Percentiles rank a stretch among this genome's conserved stretches.
phyloP scores from a whole-genome alignment of 2,329 filamentous ascomycete species.

The Nannizzia gypsea region DNA sequence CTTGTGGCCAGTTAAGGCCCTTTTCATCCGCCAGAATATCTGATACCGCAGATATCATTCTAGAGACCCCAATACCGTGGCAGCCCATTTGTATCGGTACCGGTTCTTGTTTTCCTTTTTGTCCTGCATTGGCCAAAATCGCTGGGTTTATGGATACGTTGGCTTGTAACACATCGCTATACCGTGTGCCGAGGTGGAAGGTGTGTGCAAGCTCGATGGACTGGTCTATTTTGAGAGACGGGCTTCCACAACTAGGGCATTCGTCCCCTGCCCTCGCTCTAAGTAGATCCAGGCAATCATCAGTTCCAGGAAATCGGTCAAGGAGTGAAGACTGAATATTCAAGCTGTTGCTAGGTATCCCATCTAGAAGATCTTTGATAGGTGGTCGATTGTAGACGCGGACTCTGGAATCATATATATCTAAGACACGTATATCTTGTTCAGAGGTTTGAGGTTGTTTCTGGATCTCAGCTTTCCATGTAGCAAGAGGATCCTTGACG shows the following conservation, averaged over 20 bases:
- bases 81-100: conserved; percentile 83
- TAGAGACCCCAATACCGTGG: conserved; percentile 85
- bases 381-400: conserved; percentile 30
- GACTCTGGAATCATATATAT: conserved; percentile 32
- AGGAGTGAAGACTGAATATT: conserved; percentile 25
- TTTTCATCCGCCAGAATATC: conserved; percentile 58
- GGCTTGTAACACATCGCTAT: conserved; percentile 63
- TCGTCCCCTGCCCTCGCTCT: conserved; percentile 54
- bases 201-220: conserved; percentile 91
- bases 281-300: conserved; percentile 49
- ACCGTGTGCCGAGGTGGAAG: conserved; percentile 83
- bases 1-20: conserved; percentile 78
- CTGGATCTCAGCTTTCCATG: conserved; percentile 35
- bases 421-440: conserved; percentile 20
- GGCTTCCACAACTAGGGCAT: conserved; percentile 59
- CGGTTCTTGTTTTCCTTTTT: neutral
- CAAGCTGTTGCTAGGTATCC: conserved; percentile 14
- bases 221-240: conserved; percentile 52
- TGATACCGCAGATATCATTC: conserved; percentile 77
- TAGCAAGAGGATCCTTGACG: conserved; percentile 46
- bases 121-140: conserved; percentile 9
- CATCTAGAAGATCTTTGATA: conserved; percentile 24
- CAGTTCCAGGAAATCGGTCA: conserved; percentile 29
- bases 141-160: conserved; percentile 40
- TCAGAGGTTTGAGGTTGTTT: neutral